Conservation (phyloP, 306 rosid genomes). For the Quercus alba region DNA sequence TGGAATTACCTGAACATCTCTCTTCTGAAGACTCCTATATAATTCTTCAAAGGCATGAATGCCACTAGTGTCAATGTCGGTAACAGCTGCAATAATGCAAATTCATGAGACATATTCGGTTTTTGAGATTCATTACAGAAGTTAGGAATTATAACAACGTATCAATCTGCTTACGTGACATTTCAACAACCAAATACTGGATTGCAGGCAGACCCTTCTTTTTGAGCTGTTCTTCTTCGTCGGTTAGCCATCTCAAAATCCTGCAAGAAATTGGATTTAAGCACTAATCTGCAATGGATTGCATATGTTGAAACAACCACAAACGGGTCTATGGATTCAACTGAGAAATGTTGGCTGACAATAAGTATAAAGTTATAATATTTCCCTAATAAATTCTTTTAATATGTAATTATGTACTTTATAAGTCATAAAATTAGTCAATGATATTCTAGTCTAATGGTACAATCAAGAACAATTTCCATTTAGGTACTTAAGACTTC, state of each 20-base stretch:
- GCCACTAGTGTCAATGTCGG: slow-evolving; percentile 93
- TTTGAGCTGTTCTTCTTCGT: slow-evolving; percentile 66
- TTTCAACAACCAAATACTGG: slow-evolving; percentile 79
- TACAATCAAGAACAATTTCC: no score
- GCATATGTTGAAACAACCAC: no score
- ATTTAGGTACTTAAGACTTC: no score
- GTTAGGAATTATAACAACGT: background rate
- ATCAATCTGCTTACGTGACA: slow-evolving; percentile 70
- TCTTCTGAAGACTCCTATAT: slow-evolving; percentile 65
- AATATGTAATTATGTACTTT: no score
- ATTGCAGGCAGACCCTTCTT: slow-evolving; percentile 45
- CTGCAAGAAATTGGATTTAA: slow-evolving; percentile 41
- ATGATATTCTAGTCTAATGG: no score
- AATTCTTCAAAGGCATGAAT: slow-evolving; percentile 93
- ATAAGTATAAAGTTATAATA: no score
- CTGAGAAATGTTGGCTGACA: no score
- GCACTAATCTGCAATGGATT: background rate
- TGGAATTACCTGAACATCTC: slow-evolving; percentile 59
- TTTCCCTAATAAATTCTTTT: no score
- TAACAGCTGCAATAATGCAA: slow-evolving; percentile 57
- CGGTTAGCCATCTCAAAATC: slow-evolving; percentile 76
- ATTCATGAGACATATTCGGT: background rate
- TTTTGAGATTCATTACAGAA: background rate
- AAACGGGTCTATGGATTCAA: no score
- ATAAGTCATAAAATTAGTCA: no score